Evolutionary conservation across 805 yeast species (phyloP).

Genomic region (Candida vartiovaarae): DNA sequence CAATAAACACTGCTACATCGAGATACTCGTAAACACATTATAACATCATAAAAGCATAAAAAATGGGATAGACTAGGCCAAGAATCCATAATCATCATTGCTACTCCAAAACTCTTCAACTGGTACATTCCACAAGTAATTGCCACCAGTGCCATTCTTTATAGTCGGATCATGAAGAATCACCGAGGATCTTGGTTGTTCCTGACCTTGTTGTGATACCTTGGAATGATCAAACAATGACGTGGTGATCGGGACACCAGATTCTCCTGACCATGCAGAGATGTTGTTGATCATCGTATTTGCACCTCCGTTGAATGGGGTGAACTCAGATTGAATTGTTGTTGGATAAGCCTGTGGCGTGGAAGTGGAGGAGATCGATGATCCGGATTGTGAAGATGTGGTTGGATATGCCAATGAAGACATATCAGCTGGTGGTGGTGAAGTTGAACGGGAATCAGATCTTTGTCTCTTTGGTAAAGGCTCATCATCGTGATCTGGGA

Average conservation of each 20-base stretch:
- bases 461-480: conserved; percentile 9
- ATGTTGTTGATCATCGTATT: conserved; percentile 56
- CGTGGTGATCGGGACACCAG: conserved; percentile 25
- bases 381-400: conserved; percentile 3
- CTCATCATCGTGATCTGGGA: conserved; percentile 21
- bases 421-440: background rate
- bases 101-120: conserved; percentile 42
- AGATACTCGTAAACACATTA: background rate
- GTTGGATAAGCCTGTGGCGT: conserved; percentile 13
- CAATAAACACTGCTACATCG: no score
- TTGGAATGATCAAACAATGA: conserved; percentile 20
- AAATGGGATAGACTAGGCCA: conserved; percentile 22
- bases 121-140: conserved; percentile 25
- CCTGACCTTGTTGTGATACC: conserved; percentile 2
- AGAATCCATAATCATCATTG: conserved; percentile 42
- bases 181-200: conserved; percentile 1
- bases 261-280: conserved; percentile 52
- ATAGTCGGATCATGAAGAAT: background rate
- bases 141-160: conserved; percentile 1
- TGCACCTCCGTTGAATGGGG: conserved; percentile 36
- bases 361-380: conserved; percentile 10
- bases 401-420: background rate
- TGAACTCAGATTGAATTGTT: conserved; percentile 10
- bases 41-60: background rate
- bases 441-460: background rate